phyloP scores from a whole-genome alignment of 2,329 filamentous ascomycete species.

The Boeremia lycopersici region DNA sequence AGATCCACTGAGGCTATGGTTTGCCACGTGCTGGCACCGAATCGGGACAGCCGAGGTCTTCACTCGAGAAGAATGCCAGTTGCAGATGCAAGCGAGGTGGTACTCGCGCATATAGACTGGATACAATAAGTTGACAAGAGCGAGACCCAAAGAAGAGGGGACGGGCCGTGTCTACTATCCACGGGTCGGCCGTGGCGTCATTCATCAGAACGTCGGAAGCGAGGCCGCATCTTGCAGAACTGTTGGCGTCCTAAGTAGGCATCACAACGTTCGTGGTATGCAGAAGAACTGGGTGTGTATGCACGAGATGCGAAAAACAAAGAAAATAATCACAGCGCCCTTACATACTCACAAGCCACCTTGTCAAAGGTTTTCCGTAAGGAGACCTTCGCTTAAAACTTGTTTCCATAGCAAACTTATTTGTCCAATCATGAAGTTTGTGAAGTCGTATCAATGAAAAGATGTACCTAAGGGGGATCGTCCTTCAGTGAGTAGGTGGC shows the following conservation, averaged over 20 bases:
- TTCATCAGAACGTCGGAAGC: background rate
- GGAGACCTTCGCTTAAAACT: too few relatives aligned
- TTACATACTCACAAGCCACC: too few relatives aligned
- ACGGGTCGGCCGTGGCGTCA: conserved; percentile 6
- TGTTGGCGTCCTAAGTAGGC: background rate
- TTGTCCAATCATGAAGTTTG: too few relatives aligned
- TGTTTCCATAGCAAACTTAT: too few relatives aligned
- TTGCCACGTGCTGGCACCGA: conserved; percentile 8
- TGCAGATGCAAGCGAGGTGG: background rate
- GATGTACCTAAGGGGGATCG: too few relatives aligned
- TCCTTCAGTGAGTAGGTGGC: too few relatives aligned
- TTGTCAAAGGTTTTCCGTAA: too few relatives aligned
- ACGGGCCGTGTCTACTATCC: conserved; percentile 1
- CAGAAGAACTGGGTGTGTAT: background rate
- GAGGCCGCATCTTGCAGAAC: background rate
- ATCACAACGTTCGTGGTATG: background rate
- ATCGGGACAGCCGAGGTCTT: conserved; percentile 1
- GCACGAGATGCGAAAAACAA: background rate
- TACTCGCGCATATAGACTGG: too few relatives aligned
- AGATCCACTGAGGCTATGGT: background rate
- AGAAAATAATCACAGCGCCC: too few relatives aligned
- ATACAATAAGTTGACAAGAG: background rate
- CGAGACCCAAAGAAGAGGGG: background rate
- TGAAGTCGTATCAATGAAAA: too few relatives aligned
- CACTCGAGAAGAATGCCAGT: too few relatives aligned